A percentile compares a stretch with the other conserved stretches of the same genome.
Conservation (phyloP, 1,284 basidiomycete species). For the Xanthoconium separans region DNA sequence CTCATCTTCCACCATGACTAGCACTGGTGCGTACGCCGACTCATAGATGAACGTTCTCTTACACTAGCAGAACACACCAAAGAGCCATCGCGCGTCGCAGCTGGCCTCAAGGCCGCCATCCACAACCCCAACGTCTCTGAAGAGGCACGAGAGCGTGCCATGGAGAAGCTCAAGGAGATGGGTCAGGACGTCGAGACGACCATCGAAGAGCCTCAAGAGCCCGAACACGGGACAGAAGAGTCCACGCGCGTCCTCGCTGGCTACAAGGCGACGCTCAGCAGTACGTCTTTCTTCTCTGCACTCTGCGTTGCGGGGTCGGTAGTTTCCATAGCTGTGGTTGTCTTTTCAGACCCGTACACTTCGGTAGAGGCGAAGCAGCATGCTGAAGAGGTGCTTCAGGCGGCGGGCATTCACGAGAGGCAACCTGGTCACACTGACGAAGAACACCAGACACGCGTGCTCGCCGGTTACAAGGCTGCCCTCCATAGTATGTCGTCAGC, state of each 20-base stretch:
- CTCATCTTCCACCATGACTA: conserved; percentile 17
- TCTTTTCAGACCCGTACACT: conserved; percentile 36
- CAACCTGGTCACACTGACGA: conserved; percentile 33
- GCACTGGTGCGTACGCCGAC: conserved; percentile 15
- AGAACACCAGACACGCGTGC: conserved; percentile 40
- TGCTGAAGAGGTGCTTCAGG: conserved; percentile 44
- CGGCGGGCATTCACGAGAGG: conserved; percentile 33
- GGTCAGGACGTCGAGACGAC: conserved; percentile 23
- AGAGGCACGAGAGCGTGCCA: conserved; percentile 49
- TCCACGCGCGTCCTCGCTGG: conserved; percentile 40
- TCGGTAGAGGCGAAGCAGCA: conserved; percentile 50
- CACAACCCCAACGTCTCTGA: conserved; percentile 53
- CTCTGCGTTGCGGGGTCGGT: neutral
- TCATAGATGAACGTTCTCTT: neutral
- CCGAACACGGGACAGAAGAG: conserved; percentile 19
- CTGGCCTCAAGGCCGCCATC: conserved; percentile 55
- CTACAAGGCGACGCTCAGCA: conserved; percentile 53
- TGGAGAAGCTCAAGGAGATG: conserved; percentile 43
- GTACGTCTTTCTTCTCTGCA: conserved; percentile 27
- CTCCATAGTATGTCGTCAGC: conserved; percentile 38
- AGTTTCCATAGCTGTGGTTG: neutral
- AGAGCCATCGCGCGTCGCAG: conserved; percentile 43
- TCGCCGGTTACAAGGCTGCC: conserved; percentile 51
- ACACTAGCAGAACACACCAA: conserved; percentile 29
- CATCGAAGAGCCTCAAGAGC: neutral